Percentiles rank a stretch among this genome's conserved stretches.
These are phyloP conservation scores for Kwoniella shandongensis DNA, from an alignment of 768 basidiomycete genomes.

Conservation along the genomic window DNA sequence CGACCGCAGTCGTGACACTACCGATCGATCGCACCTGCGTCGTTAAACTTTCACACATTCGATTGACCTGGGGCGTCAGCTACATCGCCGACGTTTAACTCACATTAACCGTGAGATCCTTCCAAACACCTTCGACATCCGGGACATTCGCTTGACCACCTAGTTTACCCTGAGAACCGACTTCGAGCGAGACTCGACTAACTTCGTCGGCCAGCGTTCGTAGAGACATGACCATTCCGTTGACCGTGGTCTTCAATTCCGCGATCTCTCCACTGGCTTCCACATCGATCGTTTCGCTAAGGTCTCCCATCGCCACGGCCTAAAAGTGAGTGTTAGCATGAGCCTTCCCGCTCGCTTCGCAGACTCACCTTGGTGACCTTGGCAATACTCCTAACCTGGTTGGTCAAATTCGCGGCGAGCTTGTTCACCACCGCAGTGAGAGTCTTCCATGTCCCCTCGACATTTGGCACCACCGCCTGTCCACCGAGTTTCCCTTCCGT, in stretches of 20 bases:
- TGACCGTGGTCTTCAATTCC: slow-evolving; percentile 82
- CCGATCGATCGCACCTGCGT: slow-evolving; percentile 57
- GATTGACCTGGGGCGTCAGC: slow-evolving; percentile 51
- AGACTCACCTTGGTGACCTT: slow-evolving; percentile 73
- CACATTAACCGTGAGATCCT: slow-evolving; percentile 57
- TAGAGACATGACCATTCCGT: slow-evolving; percentile 84
- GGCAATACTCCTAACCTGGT: slow-evolving; percentile 76
- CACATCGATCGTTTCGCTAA: slow-evolving; percentile 80
- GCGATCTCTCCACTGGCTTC: slow-evolving; percentile 95
- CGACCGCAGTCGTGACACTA: slow-evolving; percentile 55
- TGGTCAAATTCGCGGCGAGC: slow-evolving; percentile 55
- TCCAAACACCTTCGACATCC: slow-evolving; percentile 95
- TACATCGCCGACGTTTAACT: slow-evolving; percentile 23
- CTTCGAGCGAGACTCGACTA: slow-evolving; percentile 66
- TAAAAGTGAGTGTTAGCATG: background rate
- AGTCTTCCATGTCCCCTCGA: slow-evolving; percentile 90
- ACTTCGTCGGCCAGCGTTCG: slow-evolving; percentile 89
- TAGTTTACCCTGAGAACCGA: slow-evolving; percentile 65
- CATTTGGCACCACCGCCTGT: slow-evolving; percentile 84
- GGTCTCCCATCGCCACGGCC: slow-evolving; percentile 84
- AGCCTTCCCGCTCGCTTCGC: background rate
- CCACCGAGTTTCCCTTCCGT: slow-evolving; percentile 74
- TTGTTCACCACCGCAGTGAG: slow-evolving; percentile 82
- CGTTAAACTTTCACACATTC: slow-evolving; percentile 56
- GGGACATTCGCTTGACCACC: slow-evolving; percentile 89